A percentile compares a stretch with the other conserved stretches of the same genome.
Conservation (phyloP, 805 yeast genomes). For the Candida morakotiae region DNA sequence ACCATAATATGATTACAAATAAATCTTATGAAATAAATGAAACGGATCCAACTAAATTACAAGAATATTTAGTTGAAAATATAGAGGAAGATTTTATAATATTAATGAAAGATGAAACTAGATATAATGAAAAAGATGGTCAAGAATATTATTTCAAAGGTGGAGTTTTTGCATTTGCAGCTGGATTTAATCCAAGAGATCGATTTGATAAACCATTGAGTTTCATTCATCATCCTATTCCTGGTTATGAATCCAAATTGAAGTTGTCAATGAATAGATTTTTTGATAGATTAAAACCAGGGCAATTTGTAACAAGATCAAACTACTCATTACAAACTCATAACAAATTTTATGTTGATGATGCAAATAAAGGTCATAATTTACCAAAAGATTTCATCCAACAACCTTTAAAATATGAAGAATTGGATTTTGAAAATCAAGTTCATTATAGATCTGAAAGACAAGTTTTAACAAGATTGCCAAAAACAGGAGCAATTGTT, state of each 20-base stretch:
- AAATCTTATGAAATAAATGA: constrained; percentile 17
- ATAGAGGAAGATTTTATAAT: constrained; percentile 42
- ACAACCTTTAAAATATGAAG: constrained; percentile 21
- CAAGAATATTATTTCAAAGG: constrained; percentile 40
- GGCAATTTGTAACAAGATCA: constrained; percentile 35
- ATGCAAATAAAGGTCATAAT: constrained; percentile 37
- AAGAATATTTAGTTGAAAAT: constrained; percentile 21
- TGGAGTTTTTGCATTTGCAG: constrained; percentile 43
- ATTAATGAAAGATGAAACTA: constrained; percentile 29
- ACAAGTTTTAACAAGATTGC: constrained; percentile 37
- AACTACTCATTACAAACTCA: constrained; percentile 41
- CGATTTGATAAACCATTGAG: constrained; percentile 36
- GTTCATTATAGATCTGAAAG: constrained; percentile 43
- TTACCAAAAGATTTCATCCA: constrained; percentile 21
- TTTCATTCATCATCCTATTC: constrained; percentile 38
- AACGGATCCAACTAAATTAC: constrained; percentile 12
- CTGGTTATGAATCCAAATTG: constrained; percentile 37
- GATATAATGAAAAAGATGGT: constrained; percentile 24
- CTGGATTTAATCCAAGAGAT: constrained; percentile 38
- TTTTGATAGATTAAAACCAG: constrained; percentile 31
- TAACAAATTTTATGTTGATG: constrained; percentile 31
- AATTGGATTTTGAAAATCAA: constrained; percentile 32
- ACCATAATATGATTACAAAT: constrained; percentile 25
- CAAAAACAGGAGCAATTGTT: constrained; percentile 33
- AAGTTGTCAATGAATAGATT: constrained; percentile 39